Conservation (phyloP, 305 asterid genomes). For the Euphrasia arctica region DNA sequence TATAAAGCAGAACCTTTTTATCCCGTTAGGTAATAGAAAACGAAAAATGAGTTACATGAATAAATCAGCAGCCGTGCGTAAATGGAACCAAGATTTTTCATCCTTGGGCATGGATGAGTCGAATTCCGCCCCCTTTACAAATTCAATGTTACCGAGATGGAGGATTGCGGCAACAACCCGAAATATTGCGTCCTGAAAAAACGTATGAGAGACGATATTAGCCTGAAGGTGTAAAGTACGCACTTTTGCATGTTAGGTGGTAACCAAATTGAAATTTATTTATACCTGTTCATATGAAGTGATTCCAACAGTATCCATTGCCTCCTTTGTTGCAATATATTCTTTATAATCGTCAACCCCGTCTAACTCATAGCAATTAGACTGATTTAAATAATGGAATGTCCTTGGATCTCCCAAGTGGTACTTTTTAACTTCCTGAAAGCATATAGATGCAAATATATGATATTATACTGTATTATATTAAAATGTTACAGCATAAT, state of each 20-base stretch:
- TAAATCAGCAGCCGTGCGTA: slow-evolving; percentile 63
- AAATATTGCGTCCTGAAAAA: slow-evolving; percentile 64
- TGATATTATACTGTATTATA: neutral
- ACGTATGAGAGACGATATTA: slow-evolving; percentile 4
- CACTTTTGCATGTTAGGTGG: slow-evolving; percentile 19
- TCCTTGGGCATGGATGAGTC: slow-evolving; percentile 78
- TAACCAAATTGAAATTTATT: slow-evolving; percentile 8
- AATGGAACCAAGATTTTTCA: slow-evolving; percentile 72
- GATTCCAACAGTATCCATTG: slow-evolving; percentile 83
- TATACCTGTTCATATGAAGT: slow-evolving; percentile 66
- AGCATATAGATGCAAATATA: neutral
- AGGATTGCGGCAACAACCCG: slow-evolving; percentile 80
- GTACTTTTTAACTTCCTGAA: slow-evolving; percentile 57
- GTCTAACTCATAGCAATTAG: slow-evolving; percentile 55
- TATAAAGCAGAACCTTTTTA: slow-evolving; percentile 4
- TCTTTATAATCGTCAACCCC: slow-evolving; percentile 69
- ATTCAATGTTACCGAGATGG: slow-evolving; percentile 78
- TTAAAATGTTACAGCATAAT: neutral
- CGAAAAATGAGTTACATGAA: slow-evolving; percentile 51
- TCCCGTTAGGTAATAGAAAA: neutral
- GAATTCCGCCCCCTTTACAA: slow-evolving; percentile 60
- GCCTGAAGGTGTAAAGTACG: neutral
- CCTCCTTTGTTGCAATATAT: slow-evolving; percentile 60
- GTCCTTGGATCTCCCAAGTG: slow-evolving; percentile 62
- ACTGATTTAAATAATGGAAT: slow-evolving; percentile 68